Evolutionary conservation across 257 asterid genomes (phyloP), one percentile per base, ranked within the genome.

Genomic region (Solanum chmielewskii): DNA sequence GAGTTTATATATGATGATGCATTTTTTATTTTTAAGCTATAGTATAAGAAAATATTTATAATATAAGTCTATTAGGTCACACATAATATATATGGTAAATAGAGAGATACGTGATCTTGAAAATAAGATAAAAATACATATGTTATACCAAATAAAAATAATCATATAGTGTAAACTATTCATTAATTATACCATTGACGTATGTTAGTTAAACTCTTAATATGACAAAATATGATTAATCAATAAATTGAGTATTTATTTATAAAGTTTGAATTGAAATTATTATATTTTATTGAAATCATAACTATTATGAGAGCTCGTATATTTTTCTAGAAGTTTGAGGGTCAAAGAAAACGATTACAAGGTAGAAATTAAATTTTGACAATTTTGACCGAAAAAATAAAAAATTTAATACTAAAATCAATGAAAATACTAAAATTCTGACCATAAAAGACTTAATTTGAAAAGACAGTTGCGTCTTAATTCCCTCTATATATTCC

Each of bases 51-150:
- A 70, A 70, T 70, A 70, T 68, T 68, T 68, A 27, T 68, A 27
- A 31, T 3, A 25, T 12, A 20, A 68, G 11, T 13, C 0, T 68
- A 27, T 14, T 0, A 29, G 0, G 6, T 69, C 41, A 69, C 2
- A 9, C 6, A 14, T 1, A 6, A 29, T 68, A 29, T 68, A 68
- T 6, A 49, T 0, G 9, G n/a, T 59, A 59, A 5, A 27, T 11
- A 68, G 11, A 0, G 2, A 14, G 21, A 1, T 29, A 29, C 0
- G 2, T 68, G 3, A 27, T 68, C 0, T 29, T 27, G 0, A 29
- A 68, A 68, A 68, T 68, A 68, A 68, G 4, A 68, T 27, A 29
- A 68, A 68, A 68, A 2, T 25, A 27, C 2, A 7, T 14, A 27
- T 68, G 0, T 27, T 68, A 68, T 59, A 59, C 20, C n/a, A 7